Conservation (phyloP, 805 yeast species). For the Wickerhamomyces bisporus region DNA sequence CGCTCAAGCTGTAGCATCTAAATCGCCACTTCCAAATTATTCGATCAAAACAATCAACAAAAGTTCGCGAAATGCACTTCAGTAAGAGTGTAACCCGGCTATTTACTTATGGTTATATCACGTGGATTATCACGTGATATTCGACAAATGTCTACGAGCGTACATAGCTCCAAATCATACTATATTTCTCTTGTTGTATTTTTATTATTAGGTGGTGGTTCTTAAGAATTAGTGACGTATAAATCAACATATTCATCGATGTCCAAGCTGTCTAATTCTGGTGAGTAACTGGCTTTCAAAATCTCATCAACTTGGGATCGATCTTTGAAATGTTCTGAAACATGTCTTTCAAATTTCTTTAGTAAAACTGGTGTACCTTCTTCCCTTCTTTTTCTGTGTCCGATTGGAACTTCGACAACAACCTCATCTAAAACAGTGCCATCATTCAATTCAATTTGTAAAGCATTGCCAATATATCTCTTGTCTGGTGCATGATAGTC, state of each 20-base stretch:
- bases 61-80: too few relatives aligned
- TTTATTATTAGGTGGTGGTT: too few relatives aligned
- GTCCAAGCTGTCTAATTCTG: constrained; percentile 35
- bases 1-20: too few relatives aligned
- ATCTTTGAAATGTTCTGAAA: constrained; percentile 37
- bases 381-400: constrained; percentile 52
- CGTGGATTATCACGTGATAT: too few relatives aligned
- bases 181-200: too few relatives aligned
- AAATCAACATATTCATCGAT: constrained; percentile 44
- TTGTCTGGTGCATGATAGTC: constrained; percentile 55
- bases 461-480: constrained; percentile 53
- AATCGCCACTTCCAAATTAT: too few relatives aligned
- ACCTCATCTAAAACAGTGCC: constrained; percentile 50
- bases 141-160: too few relatives aligned
- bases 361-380: constrained; percentile 54
- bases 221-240: constrained; percentile 20
- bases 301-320: constrained; percentile 34
- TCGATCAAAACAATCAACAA: too few relatives aligned
- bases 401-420: constrained; percentile 51
- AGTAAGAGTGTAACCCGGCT: too few relatives aligned
- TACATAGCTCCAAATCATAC: too few relatives aligned
- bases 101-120: too few relatives aligned
- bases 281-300: constrained; percentile 28
- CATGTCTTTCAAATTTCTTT: constrained; percentile 46
- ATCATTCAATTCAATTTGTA: constrained; percentile 45